Conservation (phyloP, 208 protist species). For the Porcisia hertigi region DNA sequence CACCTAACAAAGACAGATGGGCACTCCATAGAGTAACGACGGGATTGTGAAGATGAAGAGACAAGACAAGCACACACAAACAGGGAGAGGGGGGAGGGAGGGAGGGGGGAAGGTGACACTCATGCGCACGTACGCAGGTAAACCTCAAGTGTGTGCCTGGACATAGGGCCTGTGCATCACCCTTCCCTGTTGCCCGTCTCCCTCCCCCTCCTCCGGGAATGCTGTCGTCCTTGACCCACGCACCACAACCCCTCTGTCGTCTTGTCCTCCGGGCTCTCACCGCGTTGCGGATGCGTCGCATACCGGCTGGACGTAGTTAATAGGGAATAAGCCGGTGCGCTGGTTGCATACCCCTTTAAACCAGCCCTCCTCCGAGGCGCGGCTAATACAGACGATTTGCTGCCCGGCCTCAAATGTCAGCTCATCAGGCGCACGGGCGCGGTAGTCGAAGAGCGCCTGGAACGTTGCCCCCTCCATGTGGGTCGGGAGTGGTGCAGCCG, state of each 20-base stretch:
- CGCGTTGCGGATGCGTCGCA: slow-evolving; percentile 1
- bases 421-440: slow-evolving; percentile 81
- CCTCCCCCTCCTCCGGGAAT: no score
- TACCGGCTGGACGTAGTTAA: slow-evolving; percentile 79
- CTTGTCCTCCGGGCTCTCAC: background rate
- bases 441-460: slow-evolving; percentile 75
- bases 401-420: slow-evolving; percentile 80
- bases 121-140: no score
- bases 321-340: slow-evolving; percentile 86
- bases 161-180: no score
- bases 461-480: slow-evolving; percentile 77
- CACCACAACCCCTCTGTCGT: background rate
- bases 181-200: no score
- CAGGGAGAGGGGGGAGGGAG: no score
- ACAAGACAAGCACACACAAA: no score
- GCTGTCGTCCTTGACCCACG: background rate
- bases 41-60: no score
- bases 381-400: slow-evolving; percentile 76
- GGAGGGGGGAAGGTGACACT: no score
- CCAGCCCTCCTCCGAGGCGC: slow-evolving; percentile 87
- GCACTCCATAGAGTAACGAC: no score
- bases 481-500: slow-evolving; percentile 14
- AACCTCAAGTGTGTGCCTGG: no score
- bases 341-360: slow-evolving; percentile 89
- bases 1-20: no score